Conservation (phyloP, 495 filamentous ascomycete genomes). For the Aspergillus bertholletiae region DNA sequence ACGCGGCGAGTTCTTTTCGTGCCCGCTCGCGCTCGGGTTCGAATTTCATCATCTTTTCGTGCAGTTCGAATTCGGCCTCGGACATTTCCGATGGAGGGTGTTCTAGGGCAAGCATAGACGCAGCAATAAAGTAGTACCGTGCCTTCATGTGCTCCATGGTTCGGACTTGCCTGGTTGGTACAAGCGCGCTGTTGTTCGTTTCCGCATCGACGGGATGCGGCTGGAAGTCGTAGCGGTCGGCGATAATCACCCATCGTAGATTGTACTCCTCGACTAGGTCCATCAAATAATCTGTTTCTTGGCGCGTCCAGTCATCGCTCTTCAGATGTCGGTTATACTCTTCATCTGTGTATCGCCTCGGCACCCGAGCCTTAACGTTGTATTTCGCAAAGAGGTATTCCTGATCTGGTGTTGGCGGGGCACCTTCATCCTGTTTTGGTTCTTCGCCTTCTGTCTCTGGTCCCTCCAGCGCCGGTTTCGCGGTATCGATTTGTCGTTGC, state of each 20-base stretch:
- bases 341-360: conserved; percentile 72
- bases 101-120: conserved; percentile 78
- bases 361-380: conserved; percentile 71
- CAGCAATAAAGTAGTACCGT: conserved; percentile 82
- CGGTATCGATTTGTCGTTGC: conserved; percentile 43
- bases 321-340: conserved; percentile 76
- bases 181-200: conserved; percentile 35
- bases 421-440: conserved; percentile 36
- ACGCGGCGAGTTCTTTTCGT: conserved; percentile 80
- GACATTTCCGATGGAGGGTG: conserved; percentile 84
- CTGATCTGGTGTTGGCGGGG: conserved; percentile 22
- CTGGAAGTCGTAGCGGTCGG: conserved; percentile 83
- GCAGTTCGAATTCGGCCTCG: conserved; percentile 69
- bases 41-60: conserved; percentile 83
- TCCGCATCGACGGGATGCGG: conserved; percentile 40
- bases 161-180: conserved; percentile 44
- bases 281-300: conserved; percentile 91
- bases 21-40: conserved; percentile 69
- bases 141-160: conserved; percentile 88
- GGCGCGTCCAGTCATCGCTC: conserved; percentile 76
- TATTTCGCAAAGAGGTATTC: conserved; percentile 68
- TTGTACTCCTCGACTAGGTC: conserved; percentile 70
- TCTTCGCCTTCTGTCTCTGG: conserved; percentile 42
- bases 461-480: conserved; percentile 37
- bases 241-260: conserved; percentile 86